phyloP scores from a whole-genome alignment of 495 filamentous ascomycete genomes.

The Jackrogersella multiformis region DNA sequence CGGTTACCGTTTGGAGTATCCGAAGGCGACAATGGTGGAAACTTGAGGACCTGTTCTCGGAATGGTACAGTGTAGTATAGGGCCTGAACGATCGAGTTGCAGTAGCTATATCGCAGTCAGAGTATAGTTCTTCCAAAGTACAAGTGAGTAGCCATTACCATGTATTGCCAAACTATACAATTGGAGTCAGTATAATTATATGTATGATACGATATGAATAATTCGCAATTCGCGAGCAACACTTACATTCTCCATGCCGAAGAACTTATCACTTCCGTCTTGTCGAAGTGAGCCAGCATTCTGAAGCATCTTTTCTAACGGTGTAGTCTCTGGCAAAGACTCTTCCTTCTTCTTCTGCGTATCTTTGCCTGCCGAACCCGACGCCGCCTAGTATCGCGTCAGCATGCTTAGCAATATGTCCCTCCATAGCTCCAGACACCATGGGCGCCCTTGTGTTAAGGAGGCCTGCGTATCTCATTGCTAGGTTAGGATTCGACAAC shows the following conservation, averaged over 20 bases:
- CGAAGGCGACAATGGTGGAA: constrained; percentile 68
- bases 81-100: constrained; percentile 97
- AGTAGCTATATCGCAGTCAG: constrained; percentile 72
- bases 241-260: constrained; percentile 96
- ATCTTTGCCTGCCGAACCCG: constrained; percentile 52
- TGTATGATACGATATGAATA: constrained; percentile 5
- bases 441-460: not conserved
- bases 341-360: constrained; percentile 74
- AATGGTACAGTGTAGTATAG: constrained; percentile 96
- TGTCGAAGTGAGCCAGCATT: constrained; percentile 79
- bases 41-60: constrained; percentile 93
- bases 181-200: constrained; percentile 39
- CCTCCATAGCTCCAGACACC: constrained; percentile 6
- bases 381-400: constrained; percentile 45
- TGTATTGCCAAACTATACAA: constrained; percentile 88
- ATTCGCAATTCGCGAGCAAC: not conserved
- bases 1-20: constrained; percentile 56
- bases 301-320: constrained; percentile 82
- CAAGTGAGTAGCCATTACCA: constrained; percentile 68
- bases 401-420: constrained; percentile 28
- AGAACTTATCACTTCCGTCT: constrained; percentile 98
- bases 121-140: not conserved
- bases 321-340: constrained; percentile 71
- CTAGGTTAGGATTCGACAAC: constrained; percentile 15
- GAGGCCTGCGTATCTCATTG: not conserved